Evolutionary conservation across 2,329 filamentous ascomycete species (phyloP), one percentile per base, ranked within the genome.

Genomic region (Pseudogymnoascus sp.): DNA sequence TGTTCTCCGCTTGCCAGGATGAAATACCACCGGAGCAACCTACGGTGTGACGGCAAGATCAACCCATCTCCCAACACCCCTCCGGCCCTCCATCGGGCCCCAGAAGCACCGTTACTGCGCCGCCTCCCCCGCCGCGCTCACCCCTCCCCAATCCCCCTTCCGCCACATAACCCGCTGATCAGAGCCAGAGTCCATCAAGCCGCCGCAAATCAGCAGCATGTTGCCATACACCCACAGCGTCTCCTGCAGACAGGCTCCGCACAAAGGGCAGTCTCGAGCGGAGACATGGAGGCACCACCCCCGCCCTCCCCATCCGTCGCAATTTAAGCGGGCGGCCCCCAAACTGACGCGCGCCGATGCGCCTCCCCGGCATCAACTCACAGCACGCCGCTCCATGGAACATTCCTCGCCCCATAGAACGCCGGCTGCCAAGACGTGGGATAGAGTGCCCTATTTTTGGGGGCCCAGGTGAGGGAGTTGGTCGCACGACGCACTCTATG

Each of bases 311-410:
- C 7, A 14, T 23, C 45, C 42, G 12, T 30, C 7, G 12, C 25
- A 55, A 55, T 55, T 55, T 55, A 55, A 33, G 45, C 45, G 45
- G 45, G 25, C 45, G 25, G 45, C 45, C 45, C 45, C 45, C 45
- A 55, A 55, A 55, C 49, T 55, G 49, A 33, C 49, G 49, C 45
- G 45, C 49, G 49, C 49, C 28, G 49, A 55, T 33, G 49, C 49
- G 49, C 28, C 41, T 14, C 41, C 41, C 22, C 22, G 19, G 39
- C 39, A 19, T 41, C 39, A 41, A 9, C 39, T 25, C 41, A n/a
- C 22, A 25, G 11, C 41, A 22, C 41, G 12, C 22, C 19, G 22
- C 16, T 30, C 25, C 7, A 55, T 55, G 49, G 49, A 55, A 55
- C 28, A 19, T 55, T 55, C 49, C 49, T 55, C 28, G 49, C 49